Evolutionary conservation across 1,139 yeast species (phyloP).

Genomic region (Geotrichum histeridarum): DNA sequence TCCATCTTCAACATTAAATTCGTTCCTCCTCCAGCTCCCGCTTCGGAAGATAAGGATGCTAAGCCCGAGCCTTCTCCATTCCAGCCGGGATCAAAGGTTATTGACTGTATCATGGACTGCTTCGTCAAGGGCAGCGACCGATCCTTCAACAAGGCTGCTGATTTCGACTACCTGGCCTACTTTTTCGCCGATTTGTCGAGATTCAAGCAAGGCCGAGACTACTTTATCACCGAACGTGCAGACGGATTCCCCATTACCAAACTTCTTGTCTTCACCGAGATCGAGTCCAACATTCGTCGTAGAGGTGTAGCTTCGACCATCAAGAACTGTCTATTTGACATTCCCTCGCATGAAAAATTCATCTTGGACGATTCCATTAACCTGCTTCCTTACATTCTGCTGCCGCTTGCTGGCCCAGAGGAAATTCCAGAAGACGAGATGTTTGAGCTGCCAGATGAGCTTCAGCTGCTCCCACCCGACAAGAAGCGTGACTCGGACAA

Average conservation of each 20-base stretch:
- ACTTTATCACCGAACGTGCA: conserved; percentile 69
- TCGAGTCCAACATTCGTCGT: conserved; percentile 72
- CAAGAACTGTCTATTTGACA: conserved; percentile 81
- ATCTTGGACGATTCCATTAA: conserved; percentile 62
- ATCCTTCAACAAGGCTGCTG: conserved; percentile 63
- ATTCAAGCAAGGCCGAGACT: conserved; percentile 59
- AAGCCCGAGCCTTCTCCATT: conserved; percentile 11
- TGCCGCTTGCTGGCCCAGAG: conserved; percentile 83
- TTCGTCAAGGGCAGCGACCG: conserved; percentile 82
- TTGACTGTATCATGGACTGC: conserved; percentile 84
- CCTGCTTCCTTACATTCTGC: conserved; percentile 69
- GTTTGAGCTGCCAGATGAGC: conserved; percentile 82
- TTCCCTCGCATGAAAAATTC: conserved; percentile 58
- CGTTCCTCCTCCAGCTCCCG: conserved; percentile 20
- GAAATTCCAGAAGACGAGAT: conserved; percentile 76
- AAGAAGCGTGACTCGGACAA: conserved; percentile 69
- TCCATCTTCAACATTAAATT: conserved; percentile 48
- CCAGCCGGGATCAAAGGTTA: conserved; percentile 44
- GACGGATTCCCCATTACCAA: conserved; percentile 75
- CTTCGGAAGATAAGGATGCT: conserved; percentile 15
- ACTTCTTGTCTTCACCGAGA: conserved; percentile 76
- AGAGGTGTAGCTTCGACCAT: conserved; percentile 92
- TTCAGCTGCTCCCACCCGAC: conserved; percentile 73
- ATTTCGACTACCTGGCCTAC: conserved; percentile 76
- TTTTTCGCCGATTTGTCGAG: conserved; percentile 90